These are phyloP conservation scores for Suhomyces maxii DNA, from an alignment of 1,139 yeast genomes.

Conservation along the genomic window DNA sequence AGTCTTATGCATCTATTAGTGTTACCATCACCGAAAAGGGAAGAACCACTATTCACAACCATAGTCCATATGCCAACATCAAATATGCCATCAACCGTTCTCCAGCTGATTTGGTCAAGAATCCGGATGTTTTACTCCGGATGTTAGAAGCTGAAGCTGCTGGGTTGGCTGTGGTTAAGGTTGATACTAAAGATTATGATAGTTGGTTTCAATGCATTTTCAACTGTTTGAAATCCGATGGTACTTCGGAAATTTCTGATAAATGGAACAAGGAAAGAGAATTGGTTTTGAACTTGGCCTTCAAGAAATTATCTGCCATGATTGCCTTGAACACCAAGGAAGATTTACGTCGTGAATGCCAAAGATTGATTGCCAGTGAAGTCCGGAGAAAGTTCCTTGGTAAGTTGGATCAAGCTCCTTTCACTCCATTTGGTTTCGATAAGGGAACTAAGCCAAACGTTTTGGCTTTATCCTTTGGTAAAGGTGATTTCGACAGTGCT, in stretches of 20 bases:
- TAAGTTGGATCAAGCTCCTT: slow-evolving; percentile 91
- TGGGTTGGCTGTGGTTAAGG: slow-evolving; percentile 53
- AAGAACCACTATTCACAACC: slow-evolving; percentile 71
- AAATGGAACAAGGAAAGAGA: slow-evolving; percentile 84
- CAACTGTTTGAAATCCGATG: slow-evolving; percentile 73
- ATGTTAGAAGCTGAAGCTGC: slow-evolving; percentile 87
- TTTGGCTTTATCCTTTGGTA: slow-evolving; percentile 80
- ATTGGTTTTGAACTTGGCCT: slow-evolving; percentile 62
- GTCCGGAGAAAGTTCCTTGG: slow-evolving; percentile 68
- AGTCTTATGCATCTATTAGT: slow-evolving; percentile 67
- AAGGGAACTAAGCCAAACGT: slow-evolving; percentile 85
- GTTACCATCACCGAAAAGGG: slow-evolving; percentile 88
- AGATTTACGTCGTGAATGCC: slow-evolving; percentile 75
- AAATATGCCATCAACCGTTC: slow-evolving; percentile 86
- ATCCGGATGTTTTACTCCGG: slow-evolving; percentile 80
- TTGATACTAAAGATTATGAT: slow-evolving; percentile 44
- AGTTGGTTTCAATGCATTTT: slow-evolving; percentile 50
- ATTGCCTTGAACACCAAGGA: slow-evolving; percentile 81
- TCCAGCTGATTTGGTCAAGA: slow-evolving; percentile 66
- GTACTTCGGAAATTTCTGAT: slow-evolving; percentile 74
- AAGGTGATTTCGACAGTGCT: slow-evolving; percentile 83
- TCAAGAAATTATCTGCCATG: slow-evolving; percentile 66
- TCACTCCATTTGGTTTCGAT: slow-evolving; percentile 72
- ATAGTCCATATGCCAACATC: slow-evolving; percentile 83
- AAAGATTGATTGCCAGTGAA: slow-evolving; percentile 65